Evolutionary conservation across 768 basidiomycete genomes (phyloP).

Genomic region (Agaricus subrufescens): DNA sequence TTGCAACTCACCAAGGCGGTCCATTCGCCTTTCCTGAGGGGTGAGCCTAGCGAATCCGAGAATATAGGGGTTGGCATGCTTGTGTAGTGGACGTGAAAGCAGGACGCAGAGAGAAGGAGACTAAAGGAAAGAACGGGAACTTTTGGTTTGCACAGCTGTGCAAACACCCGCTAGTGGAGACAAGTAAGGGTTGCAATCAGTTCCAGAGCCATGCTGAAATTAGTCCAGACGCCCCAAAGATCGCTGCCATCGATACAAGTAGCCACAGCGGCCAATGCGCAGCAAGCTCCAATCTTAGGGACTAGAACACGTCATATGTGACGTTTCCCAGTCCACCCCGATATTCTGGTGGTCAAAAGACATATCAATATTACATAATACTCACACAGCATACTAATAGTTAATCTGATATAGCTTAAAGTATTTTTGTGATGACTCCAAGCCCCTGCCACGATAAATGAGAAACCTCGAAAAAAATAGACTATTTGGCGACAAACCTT

Average conservation of each 20-base stretch:
- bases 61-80: neutral
- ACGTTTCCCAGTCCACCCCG: neutral
- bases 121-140: neutral
- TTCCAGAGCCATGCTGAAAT: neutral
- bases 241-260: neutral
- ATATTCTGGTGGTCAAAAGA: neutral
- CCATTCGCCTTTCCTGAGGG: slow-evolving; percentile 5
- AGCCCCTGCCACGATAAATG: slow-evolving; percentile 47
- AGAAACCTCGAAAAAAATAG: neutral
- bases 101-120: neutral
- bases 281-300: neutral
- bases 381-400: neutral
- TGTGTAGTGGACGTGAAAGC: neutral
- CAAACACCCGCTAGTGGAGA: slow-evolving; percentile 2
- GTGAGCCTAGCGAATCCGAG: neutral
- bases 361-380: neutral
- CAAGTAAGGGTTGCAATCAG: slow-evolving; percentile 2
- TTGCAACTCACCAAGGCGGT: slow-evolving; percentile 7
- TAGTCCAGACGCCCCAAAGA: neutral
- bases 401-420: slow-evolving; percentile 17
- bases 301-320: neutral
- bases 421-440: slow-evolving; percentile 66
- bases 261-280: neutral
- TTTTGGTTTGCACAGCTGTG: slow-evolving; percentile 1
- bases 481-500: slow-evolving; percentile 50